These are phyloP conservation scores for Cryptosporidium xiaoi DNA, from an alignment of 169 alveolate species.

Conservation along the genomic window DNA sequence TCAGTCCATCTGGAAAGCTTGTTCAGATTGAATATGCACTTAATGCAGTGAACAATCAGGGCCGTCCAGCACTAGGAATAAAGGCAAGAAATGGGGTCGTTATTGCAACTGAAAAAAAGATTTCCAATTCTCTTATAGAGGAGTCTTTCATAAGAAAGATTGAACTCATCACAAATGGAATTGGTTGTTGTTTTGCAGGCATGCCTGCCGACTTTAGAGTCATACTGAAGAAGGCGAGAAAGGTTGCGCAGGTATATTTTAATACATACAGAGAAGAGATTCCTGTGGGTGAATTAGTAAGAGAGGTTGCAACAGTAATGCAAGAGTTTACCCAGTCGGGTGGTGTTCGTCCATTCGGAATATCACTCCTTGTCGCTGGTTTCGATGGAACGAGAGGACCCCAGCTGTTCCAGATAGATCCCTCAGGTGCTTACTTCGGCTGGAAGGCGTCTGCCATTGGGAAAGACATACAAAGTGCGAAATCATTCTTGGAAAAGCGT, in stretches of 20 bases:
- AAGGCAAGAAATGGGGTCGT: slow-evolving; percentile 96
- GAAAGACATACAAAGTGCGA: slow-evolving; percentile 95
- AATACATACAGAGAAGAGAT: slow-evolving; percentile 93
- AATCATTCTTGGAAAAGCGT: slow-evolving; percentile 93
- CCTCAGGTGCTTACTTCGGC: slow-evolving; percentile 97
- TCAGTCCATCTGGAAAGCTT: slow-evolving; percentile 96
- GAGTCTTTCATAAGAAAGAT: slow-evolving; percentile 92
- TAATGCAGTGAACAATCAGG: slow-evolving; percentile 93
- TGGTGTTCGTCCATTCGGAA: slow-evolving; percentile 99
- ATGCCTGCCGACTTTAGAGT: slow-evolving; percentile 98
- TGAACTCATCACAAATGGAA: slow-evolving; percentile 89
- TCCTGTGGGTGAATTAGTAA: slow-evolving; percentile 93
- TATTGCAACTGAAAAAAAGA: slow-evolving; percentile 94
- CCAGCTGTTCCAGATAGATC: slow-evolving; percentile 95
- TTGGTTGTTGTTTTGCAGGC: slow-evolving; percentile 96
- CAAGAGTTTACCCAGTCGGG: slow-evolving; percentile 99
- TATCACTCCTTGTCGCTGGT: slow-evolving; percentile 96
- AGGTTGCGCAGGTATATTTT: slow-evolving; percentile 89
- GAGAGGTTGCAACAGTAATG: slow-evolving; percentile 95
- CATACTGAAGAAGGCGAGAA: slow-evolving; percentile 86
- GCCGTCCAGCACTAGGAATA: slow-evolving; percentile 96
- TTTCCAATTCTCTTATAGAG: slow-evolving; percentile 91
- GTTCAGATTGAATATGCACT: slow-evolving; percentile 97
- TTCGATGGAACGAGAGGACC: slow-evolving; percentile 95
- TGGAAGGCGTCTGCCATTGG: slow-evolving; percentile 99